Base-by-base conservation (phyloP, 352 stramenopile species). In the Pythium diclinum region DNA sequence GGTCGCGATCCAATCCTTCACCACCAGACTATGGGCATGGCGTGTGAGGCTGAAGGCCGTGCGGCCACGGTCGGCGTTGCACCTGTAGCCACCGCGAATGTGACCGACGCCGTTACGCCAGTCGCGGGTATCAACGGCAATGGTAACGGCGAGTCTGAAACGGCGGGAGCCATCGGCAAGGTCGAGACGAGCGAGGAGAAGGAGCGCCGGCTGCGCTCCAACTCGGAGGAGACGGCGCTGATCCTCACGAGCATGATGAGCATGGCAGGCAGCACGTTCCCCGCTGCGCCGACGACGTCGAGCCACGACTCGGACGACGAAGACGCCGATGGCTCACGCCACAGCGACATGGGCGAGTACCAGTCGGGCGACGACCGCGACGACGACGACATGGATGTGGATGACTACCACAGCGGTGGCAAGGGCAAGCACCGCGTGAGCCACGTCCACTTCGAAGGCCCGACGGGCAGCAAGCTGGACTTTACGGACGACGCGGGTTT, bases 191-290 rank as follows among this genome's bases (percentile, higher is more conserved):
- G 36, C 58, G 59, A 68, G 38, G 52, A 65, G 51, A 68, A 65
- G 13, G 63, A 49, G 44, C 56, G 48, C 9, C 63, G 68, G 3
- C 56, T 61, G 51, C 72, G 69, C 40, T 81, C 81, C 36, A 92
- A 92, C 55, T 85, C 87, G 14, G 85, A 95, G 55, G 87, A 94
- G 74, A 94, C 87, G 6, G 87, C 87, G 52, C 78, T 94, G 73
- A 95, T 95, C 53, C 81, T 95, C 59, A 90, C 87, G 57, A 90
- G 81, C 69, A 74, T 95, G 59, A 89, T 93, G 55, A 87, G 83
- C 71, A 87, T 88, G 61, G 44, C 44, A n/a, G 44, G 44, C 44
- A 79, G 75, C 16, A 81, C 78, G 42, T 80, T 76, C 30, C 44
- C 44, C 14, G 59, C 61, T n/a, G 52, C 23, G 8, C 36, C 47